Conservation (phyloP, 1,284 basidiomycete genomes). For the Pisolithus thermaeus region DNA sequence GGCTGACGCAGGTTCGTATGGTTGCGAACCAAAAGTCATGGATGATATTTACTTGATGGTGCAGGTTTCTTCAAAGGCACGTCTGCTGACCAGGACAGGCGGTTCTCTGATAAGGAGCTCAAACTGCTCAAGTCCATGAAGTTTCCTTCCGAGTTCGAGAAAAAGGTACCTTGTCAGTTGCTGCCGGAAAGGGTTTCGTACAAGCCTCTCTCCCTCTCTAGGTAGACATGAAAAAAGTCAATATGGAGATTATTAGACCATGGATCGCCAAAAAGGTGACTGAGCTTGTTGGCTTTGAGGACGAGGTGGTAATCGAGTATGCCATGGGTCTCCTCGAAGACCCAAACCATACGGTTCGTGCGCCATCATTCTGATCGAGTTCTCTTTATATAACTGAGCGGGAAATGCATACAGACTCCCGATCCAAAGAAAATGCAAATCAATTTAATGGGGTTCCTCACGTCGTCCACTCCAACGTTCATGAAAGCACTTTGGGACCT, state of each 20-base stretch:
- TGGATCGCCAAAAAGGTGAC: conserved; percentile 93
- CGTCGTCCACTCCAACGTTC: conserved; percentile 74
- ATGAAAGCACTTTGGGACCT: conserved; percentile 89
- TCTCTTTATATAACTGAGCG: no score
- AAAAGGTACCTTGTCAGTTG: conserved; percentile 53
- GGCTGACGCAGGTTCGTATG: conserved; percentile 51
- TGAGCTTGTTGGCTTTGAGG: conserved; percentile 89
- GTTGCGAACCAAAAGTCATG: neutral
- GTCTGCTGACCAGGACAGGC: conserved; percentile 77
- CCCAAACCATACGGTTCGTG: conserved; percentile 68
- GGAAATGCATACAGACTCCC: conserved; percentile 62
- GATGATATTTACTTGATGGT: conserved; percentile 9
- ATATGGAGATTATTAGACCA: conserved; percentile 80
- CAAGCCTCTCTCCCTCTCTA: conserved; percentile 3
- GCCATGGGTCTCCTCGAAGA: conserved; percentile 92
- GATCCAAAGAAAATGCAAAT: conserved; percentile 97
- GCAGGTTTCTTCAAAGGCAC: conserved; percentile 85
- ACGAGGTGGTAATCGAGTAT: conserved; percentile 96
- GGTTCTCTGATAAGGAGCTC: conserved; percentile 94
- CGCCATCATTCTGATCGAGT: neutral
- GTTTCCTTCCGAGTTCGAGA: conserved; percentile 85
- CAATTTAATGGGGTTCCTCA: conserved; percentile 87
- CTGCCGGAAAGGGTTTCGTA: neutral
- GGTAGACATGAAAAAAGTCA: conserved; percentile 96
- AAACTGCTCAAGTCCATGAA: conserved; percentile 85